A percentile compares a stretch with the other conserved stretches of the same genome.
Conservation (phyloP, 202 grass and related monocot genomes). For the Hordeum pubiflorum region DNA sequence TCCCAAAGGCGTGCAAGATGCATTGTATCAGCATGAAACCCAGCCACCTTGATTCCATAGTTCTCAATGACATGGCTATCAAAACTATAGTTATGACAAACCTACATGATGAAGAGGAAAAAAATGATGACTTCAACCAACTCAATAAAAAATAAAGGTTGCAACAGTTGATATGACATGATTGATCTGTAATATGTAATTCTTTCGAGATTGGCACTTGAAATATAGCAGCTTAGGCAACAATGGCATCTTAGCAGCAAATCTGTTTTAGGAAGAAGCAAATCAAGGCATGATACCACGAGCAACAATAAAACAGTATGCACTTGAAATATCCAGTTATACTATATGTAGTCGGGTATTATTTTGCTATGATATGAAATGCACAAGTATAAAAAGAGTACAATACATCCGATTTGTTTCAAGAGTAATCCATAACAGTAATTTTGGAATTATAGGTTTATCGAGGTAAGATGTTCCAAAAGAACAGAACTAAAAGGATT, state of each 20-base stretch:
- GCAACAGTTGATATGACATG: background rate
- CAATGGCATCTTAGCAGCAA: background rate
- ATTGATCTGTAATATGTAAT: background rate
- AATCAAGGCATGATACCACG: background rate
- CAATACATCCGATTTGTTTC: background rate
- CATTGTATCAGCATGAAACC: slow-evolving; percentile 93
- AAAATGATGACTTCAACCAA: slow-evolving; percentile 9
- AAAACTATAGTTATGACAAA: slow-evolving; percentile 96
- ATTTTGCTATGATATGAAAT: background rate
- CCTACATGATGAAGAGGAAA: slow-evolving; percentile 37
- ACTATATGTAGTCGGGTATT: slow-evolving; percentile 6
- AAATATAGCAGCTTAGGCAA: background rate
- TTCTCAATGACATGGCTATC: slow-evolving; percentile 76
- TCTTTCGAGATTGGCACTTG: background rate
- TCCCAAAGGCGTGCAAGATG: slow-evolving; percentile 87
- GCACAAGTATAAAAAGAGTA: slow-evolving; percentile 7
- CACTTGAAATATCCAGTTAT: background rate
- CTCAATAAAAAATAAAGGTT: slow-evolving; percentile 16
- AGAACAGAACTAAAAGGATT: background rate
- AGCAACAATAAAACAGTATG: background rate
- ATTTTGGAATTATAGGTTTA: background rate
- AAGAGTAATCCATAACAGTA: background rate
- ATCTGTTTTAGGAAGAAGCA: background rate
- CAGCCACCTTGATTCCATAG: slow-evolving; percentile 65
- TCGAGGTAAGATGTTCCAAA: background rate